These are phyloP conservation scores for Tricholoma terreum DNA, from an alignment of 768 basidiomycete genomes.

Conservation along the genomic window DNA sequence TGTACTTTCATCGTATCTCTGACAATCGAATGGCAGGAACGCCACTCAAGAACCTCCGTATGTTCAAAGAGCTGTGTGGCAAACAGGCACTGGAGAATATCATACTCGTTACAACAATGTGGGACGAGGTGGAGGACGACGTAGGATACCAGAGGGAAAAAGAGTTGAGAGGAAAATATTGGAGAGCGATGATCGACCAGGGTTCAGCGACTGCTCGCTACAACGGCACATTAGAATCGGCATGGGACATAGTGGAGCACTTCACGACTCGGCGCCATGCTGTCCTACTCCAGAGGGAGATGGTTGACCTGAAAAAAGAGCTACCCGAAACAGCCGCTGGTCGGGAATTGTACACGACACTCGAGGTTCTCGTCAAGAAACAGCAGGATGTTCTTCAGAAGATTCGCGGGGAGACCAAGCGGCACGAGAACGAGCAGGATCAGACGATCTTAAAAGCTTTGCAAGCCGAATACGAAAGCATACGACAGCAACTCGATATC, in stretches of 20 bases:
- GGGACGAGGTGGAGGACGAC: slow-evolving; percentile 35
- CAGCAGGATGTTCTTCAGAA: slow-evolving; percentile 4
- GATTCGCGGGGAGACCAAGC: background rate
- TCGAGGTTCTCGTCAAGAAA: slow-evolving; percentile 7
- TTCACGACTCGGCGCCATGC: slow-evolving; percentile 18
- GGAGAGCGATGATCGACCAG: slow-evolving; percentile 39
- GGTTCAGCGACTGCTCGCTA: slow-evolving; percentile 38
- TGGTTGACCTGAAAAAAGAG: slow-evolving; percentile 20
- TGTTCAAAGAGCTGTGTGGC: slow-evolving; percentile 50
- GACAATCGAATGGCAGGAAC: slow-evolving; percentile 39
- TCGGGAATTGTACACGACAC: slow-evolving; percentile 2
- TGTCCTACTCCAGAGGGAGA: slow-evolving; percentile 22
- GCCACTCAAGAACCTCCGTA: slow-evolving; percentile 40
- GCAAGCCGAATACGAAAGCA: background rate
- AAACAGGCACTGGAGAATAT: slow-evolving; percentile 40
- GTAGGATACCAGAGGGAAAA: slow-evolving; percentile 34
- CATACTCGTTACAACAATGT: slow-evolving; percentile 48
- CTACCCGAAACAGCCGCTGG: slow-evolving; percentile 12
- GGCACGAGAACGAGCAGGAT: background rate
- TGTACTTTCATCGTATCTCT: slow-evolving; percentile 45
- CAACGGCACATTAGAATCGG: slow-evolving; percentile 29
- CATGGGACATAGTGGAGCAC: slow-evolving; percentile 35
- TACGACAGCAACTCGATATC: background rate
- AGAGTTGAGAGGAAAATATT: slow-evolving; percentile 40
- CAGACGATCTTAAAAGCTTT: background rate